Evolutionary conservation across 768 basidiomycete genomes (phyloP), one percentile per base, ranked within the genome.

Genomic region (Crucibulum laeve): DNA sequence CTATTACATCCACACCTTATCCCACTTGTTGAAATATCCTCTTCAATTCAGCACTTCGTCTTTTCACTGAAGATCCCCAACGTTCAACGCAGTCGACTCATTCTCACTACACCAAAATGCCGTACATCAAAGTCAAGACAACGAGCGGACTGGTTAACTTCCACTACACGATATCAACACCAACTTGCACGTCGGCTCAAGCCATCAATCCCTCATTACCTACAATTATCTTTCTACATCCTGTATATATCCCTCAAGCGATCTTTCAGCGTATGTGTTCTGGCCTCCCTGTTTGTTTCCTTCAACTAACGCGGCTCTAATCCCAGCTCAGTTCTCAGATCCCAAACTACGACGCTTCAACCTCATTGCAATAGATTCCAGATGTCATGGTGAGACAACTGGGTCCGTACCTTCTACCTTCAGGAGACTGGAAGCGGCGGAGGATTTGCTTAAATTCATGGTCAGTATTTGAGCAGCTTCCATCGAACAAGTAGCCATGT

Each of bases 131-230:
- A 32, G 56, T 61, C 35, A 56, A 59, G 32, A 59, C 58, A 2
- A 34, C 53, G 11, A 47, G 50, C 13, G 67, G 67, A 10, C 49
- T 56, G n/a, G 55, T 59, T 13, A 49, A 53, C n/a, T 46, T 69
- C 48, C 47, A 57, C 43, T 69, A 69, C 44, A 61, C 60, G 18
- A 65, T 70, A 26, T 64, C 65, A 6, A 69, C 67, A 2, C 69
- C 69, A 4, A 43, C 50, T 21, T 48, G 50, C 15, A 44, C 53
- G 10, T 58, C 54, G 39, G 60, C 65, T 5, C 42, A 59, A 15
- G 42, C 30, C 8, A 65, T 66, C 28, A 60, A 66, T 39, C 48
- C 48, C 14, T 50, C 43, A 17, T 46, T 66, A 1, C 69, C 69
- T 3, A 67, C 63, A 5, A 43, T 67, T 19, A 46, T 70, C 8